Base-by-base conservation (phyloP, 352 stramenopile genomes). In the Elongisporangium anandrum region DNA sequence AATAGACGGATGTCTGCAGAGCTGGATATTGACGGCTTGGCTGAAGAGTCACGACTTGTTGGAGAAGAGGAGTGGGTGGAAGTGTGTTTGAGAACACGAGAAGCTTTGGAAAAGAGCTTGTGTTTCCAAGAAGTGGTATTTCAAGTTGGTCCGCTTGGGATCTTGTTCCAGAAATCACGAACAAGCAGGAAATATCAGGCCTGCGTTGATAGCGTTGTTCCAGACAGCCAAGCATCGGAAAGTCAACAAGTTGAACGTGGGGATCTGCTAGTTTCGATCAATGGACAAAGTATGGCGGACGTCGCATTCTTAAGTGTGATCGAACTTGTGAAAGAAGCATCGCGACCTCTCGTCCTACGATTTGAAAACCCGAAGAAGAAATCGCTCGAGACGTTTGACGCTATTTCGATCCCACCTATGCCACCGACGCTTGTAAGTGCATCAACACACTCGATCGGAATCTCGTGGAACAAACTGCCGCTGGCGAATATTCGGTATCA, bases 51-150 rank as follows among this genome's bases (percentile, higher is more conserved):
- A 13, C 52, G 64, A 17, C 52, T 73, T 16, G 65, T 81, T 13
- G 69, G 68, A 4, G 79, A 92, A 57, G 81, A 92, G 20, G 84
- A 90, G 48, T 94, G 84, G 86, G 75, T 95, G 9, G 77, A 92
- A 67, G 82, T 92, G 2, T 78, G 74, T 56, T 59, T 79, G 8
- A 73, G 75, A 24, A 85, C 68, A 22, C 67, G 61, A 29, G 75
- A 91, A 51, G 70, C 66, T 1, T 59, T 82, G 21, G 70, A 81
- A 22, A 88, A 88, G 55, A 86, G 66, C 45, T 52, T 73, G 9
- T 41, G 29, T 15, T 41, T 41, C 29, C 63, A 65, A 4, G 84
- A 91, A 26, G 83, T 95, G 3, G 68, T 87, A 3, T 81, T 95
- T 50, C 71, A 92, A 47, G 29, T 54, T 21, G 87, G 83, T 1